A percentile compares a stretch with the other conserved stretches of the same genome.
Conservation (phyloP, 495 filamentous ascomycete species). For the Penicillium cataractarum region DNA sequence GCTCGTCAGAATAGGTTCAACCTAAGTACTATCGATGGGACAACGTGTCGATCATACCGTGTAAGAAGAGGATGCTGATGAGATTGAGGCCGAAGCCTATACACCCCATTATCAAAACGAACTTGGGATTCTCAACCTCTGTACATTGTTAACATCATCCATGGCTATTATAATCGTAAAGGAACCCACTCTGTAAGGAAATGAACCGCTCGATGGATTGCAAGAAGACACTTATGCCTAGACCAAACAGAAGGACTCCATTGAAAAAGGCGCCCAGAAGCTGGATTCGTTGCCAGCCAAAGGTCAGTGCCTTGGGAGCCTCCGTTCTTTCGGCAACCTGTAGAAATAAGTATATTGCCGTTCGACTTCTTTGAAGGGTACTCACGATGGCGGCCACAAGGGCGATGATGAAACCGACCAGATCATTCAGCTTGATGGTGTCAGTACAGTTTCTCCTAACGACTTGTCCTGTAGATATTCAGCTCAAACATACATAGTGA, state of each 20-base stretch:
- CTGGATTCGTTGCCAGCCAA: slow-evolving; percentile 80
- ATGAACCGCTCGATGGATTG: slow-evolving; percentile 84
- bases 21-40: not conserved
- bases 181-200: slow-evolving; percentile 20
- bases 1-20: not conserved
- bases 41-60: slow-evolving; percentile 48
- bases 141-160: not conserved
- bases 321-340: slow-evolving; percentile 26
- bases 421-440: slow-evolving; percentile 77
- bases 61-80: slow-evolving; percentile 75
- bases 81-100: slow-evolving; percentile 81
- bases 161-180: slow-evolving; percentile 15
- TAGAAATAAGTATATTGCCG: not conserved
- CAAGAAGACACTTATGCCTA: slow-evolving; percentile 86
- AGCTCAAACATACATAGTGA: slow-evolving; percentile 70
- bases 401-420: slow-evolving; percentile 83
- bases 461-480: not conserved
- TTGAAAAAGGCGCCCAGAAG: slow-evolving; percentile 86
- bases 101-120: slow-evolving; percentile 80
- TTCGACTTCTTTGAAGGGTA: not conserved
- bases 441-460: not conserved
- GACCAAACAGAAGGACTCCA: slow-evolving; percentile 82
- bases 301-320: slow-evolving; percentile 40
- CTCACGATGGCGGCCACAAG: slow-evolving; percentile 61
- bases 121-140: slow-evolving; percentile 37